Conservation (phyloP, 2,329 filamentous ascomycete species). For the Pestalotiopsis sp. region DNA sequence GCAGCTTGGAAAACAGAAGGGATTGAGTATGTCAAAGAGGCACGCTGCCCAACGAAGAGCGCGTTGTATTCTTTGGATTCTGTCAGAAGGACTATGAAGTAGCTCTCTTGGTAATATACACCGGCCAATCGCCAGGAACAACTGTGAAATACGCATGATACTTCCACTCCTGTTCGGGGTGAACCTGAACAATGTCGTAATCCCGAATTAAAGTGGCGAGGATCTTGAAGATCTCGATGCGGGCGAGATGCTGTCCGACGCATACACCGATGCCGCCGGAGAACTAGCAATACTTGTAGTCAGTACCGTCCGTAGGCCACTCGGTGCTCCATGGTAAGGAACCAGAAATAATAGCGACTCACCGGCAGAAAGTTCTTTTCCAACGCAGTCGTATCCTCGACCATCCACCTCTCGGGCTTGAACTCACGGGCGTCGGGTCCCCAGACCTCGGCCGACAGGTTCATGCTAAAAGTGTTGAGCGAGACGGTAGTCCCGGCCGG, state of each 20-base stretch:
- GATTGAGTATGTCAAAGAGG: no score
- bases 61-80: no score
- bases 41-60: no score
- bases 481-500: not conserved
- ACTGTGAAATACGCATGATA: constrained; percentile 10
- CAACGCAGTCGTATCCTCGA: not conserved
- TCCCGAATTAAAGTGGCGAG: constrained; percentile 6
- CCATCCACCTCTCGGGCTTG: constrained; percentile 9
- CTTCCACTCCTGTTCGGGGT: constrained; percentile 6
- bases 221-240: constrained; percentile 7
- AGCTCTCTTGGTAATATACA: constrained; percentile 1
- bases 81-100: not conserved
- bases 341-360: not conserved
- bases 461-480: not conserved
- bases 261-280: not conserved
- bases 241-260: constrained; percentile 7
- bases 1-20: no score
- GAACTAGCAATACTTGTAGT: not conserved
- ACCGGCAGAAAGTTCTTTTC: constrained; percentile 5
- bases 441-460: constrained; percentile 7
- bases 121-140: constrained; percentile 8
- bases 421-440: constrained; percentile 1
- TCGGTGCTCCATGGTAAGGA: not conserved
- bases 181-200: constrained; percentile 9
- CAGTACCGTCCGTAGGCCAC: not conserved